Evolutionary conservation across 345 rosid genomes (phyloP).

Genomic region (Salix suchowensis): DNA sequence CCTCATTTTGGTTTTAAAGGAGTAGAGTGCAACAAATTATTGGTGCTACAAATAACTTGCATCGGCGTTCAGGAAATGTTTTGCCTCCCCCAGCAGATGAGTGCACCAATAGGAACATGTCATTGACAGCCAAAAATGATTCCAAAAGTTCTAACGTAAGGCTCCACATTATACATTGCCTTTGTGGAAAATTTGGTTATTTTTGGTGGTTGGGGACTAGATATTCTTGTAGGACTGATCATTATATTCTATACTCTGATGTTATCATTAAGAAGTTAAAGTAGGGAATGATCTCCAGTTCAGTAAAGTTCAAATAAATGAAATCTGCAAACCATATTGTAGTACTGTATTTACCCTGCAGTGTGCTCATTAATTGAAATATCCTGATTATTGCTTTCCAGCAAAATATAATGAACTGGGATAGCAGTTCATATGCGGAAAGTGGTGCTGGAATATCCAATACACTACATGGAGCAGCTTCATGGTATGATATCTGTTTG

Average conservation of each 20-base stretch:
- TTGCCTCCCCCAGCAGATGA: constrained; percentile 25
- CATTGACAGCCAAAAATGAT: constrained; percentile 10
- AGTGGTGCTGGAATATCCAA: constrained; percentile 10
- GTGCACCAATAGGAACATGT: constrained; percentile 5
- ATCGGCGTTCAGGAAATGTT: constrained; percentile 23
- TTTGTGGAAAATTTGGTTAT: not conserved
- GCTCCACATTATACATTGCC: no score
- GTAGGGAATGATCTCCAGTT: not conserved
- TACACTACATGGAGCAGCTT: constrained; percentile 15
- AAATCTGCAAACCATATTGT: no score
- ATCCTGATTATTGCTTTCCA: not conserved
- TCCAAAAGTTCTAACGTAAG: not conserved
- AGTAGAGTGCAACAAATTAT: constrained; percentile 24
- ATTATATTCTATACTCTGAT: not conserved
- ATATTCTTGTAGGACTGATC: not conserved
- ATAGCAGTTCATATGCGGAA: constrained; percentile 5
- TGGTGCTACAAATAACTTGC: constrained; percentile 22
- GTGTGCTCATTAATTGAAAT: not conserved
- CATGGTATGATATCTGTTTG: constrained; percentile 20
- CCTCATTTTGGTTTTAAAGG: constrained; percentile 16
- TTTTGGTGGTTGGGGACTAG: no score
- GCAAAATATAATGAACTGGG: constrained; percentile 7
- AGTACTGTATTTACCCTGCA: not conserved
- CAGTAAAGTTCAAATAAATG: no score
- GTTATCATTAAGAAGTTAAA: not conserved